Percentiles rank a stretch among this genome's conserved stretches.
phyloP scores from a whole-genome alignment of 345 rosid genomes.

The Anastatica hierochuntica region DNA sequence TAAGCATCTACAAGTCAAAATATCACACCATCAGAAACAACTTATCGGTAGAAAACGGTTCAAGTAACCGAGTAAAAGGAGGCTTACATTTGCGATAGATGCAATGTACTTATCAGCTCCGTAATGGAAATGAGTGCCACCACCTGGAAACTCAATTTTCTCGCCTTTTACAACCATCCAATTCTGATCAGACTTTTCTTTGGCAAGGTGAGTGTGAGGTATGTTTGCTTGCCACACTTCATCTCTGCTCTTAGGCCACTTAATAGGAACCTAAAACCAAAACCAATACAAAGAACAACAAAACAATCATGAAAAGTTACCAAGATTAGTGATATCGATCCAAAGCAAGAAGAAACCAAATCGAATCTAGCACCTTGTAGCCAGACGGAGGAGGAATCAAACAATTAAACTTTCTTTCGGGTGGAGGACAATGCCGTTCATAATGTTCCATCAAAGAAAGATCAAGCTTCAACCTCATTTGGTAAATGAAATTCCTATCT shows the following conservation, averaged over 20 bases:
- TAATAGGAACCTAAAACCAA: constrained; percentile 64
- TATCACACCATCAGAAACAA: constrained; percentile 2
- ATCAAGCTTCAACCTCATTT: constrained; percentile 91
- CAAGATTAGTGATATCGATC: background rate
- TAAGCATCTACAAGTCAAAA: constrained; percentile 72
- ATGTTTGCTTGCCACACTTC: constrained; percentile 98
- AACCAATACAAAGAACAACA: background rate
- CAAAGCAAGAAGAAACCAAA: background rate
- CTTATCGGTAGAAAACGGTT: background rate
- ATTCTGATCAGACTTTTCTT: constrained; percentile 97
- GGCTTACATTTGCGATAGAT: constrained; percentile 78
- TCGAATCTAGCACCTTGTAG: constrained; percentile 55
- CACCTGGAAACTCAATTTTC: constrained; percentile 88
- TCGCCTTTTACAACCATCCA: constrained; percentile 99
- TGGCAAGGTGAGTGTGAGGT: constrained; percentile 98
- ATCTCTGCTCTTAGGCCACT: constrained; percentile 99
- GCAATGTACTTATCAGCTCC: constrained; percentile 98
- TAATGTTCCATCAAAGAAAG: constrained; percentile 95
- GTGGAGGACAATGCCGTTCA: constrained; percentile 93
- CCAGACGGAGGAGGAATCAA: constrained; percentile 97
- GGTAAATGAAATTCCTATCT: constrained; percentile 85
- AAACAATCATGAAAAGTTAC: background rate
- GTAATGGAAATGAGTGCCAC: constrained; percentile 98
- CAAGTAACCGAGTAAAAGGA: background rate
- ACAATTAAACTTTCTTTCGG: constrained; percentile 89